phyloP scores from a whole-genome alignment of 208 protist genomes.

The Novymonas esmeraldas region DNA sequence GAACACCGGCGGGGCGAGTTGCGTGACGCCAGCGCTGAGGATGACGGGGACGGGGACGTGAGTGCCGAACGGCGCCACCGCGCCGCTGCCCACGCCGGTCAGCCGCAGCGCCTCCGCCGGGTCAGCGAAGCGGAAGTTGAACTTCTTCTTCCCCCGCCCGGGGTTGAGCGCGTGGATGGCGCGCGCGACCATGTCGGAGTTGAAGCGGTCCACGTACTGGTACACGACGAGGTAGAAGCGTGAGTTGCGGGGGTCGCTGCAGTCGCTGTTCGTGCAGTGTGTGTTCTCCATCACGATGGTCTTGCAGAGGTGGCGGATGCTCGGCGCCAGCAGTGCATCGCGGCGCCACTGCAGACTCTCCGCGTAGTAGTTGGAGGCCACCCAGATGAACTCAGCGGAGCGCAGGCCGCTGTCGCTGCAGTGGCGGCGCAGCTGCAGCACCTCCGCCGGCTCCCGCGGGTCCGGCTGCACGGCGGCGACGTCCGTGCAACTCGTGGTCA shows the following conservation, averaged over 20 bases:
- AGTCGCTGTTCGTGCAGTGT: conserved; percentile 76
- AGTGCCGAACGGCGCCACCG: conserved; percentile 75
- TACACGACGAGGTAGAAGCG: conserved; percentile 86
- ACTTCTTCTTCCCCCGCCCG: conserved; percentile 87
- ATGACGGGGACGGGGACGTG: conserved; percentile 63
- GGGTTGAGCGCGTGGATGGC: conserved; percentile 66
- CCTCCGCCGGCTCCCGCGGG: conserved; percentile 57
- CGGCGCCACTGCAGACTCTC: conserved; percentile 82
- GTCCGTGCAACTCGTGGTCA: too few species aligned
- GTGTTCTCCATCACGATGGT: conserved; percentile 94
- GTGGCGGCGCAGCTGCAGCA: conserved; percentile 59
- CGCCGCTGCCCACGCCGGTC: conserved; percentile 75
- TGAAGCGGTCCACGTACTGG: conserved; percentile 85
- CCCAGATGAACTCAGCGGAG: conserved; percentile 76
- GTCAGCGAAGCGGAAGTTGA: conserved; percentile 84
- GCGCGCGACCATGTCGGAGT: conserved; percentile 66
- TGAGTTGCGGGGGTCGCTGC: conserved; percentile 67
- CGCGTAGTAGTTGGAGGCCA: conserved; percentile 89
- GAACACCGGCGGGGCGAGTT: conserved; percentile 56
- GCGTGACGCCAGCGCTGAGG: conserved; percentile 51
- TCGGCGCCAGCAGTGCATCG: conserved; percentile 69
- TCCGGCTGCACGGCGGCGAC: conserved; percentile 61
- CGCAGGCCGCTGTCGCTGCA: conserved; percentile 52
- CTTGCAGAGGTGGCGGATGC: conserved; percentile 91
- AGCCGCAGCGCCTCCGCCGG: conserved; percentile 48